Base-by-base conservation (phyloP, 768 basidiomycete species). In the Phylloporus sp. region DNA sequence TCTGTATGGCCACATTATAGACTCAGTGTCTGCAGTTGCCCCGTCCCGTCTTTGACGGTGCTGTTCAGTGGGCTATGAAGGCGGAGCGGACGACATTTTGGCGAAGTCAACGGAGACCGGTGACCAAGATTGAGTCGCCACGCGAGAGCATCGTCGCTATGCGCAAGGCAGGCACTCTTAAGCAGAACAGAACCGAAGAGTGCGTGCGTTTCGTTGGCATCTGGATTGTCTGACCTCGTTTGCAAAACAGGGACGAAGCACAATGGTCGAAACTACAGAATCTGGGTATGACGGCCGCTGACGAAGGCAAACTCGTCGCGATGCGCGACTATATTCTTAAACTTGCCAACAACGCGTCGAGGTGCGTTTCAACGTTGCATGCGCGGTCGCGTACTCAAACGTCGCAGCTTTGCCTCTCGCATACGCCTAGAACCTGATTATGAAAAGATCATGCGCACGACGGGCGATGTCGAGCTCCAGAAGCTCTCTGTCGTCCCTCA, bases 241-340 rank as follows among this genome's bases (percentile, higher is more conserved):
- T 15, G 22, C 29, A 13, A 20, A 42, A 50, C 56, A 95, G 92
- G 55, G 92, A 96, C 48, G 87, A 91, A 48, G 62, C 64, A 0
- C 82, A 95, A 43, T 65, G 93, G 17, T 69, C 71, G 35, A 91
- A 87, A 65, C 65, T 97, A 33, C 88, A 90, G 53, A 86, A 91
- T 59, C 68, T 97, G 14, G 95, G 94, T 2, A 91, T 96, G 86
- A 84, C 80, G 1, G 50, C 75, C 3, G 71, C 72, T 21, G 94
- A 95, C 58, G 93, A 97, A 62, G 76, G 69, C 45, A 97, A 98
- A 63, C 70, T 99, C 18, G 69, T 81, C n/a, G 81, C 89, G 0
- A 81, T 99, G 82, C 74, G 86, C 18, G 92, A 95, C 51, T 92
- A 95, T 60, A 83, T 90, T 35, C 64, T 87, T 41, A 93, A 91